Evolutionary conservation across 1,284 basidiomycete genomes (phyloP).

Genomic region (Baeospora myosura): DNA sequence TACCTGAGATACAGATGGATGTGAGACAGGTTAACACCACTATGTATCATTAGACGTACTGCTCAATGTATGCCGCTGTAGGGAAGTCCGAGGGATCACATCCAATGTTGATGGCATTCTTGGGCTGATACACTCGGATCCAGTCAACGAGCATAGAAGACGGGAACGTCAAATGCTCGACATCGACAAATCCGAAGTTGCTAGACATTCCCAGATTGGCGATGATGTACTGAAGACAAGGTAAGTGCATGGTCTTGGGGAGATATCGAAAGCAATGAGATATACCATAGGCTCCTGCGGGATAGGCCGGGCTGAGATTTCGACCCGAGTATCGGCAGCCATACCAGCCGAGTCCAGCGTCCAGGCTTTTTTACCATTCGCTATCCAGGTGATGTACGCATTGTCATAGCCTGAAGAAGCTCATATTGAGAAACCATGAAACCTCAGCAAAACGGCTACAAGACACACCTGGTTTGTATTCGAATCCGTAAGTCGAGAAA

Average conservation of each 20-base stretch:
- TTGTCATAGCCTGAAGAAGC: neutral
- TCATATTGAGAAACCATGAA: neutral
- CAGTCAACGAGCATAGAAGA: slow-evolving; percentile 56
- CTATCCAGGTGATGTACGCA: slow-evolving; percentile 59
- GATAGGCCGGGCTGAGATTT: slow-evolving; percentile 56
- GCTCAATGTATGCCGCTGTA: slow-evolving; percentile 51
- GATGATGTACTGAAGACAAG: slow-evolving; percentile 44
- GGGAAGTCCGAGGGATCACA: slow-evolving; percentile 66
- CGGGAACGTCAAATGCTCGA: slow-evolving; percentile 46
- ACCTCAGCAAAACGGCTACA: too few relatives aligned
- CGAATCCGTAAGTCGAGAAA: slow-evolving; percentile 2
- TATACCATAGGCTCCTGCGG: slow-evolving; percentile 60
- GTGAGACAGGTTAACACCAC: slow-evolving; percentile 19
- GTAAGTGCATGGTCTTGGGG: neutral
- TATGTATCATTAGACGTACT: slow-evolving; percentile 26
- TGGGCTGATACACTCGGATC: slow-evolving; percentile 63
- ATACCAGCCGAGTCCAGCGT: slow-evolving; percentile 54
- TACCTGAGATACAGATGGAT: neutral
- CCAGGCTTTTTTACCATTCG: slow-evolving; percentile 52
- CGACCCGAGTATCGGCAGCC: slow-evolving; percentile 41
- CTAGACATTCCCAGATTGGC: slow-evolving; percentile 61
- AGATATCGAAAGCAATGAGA: neutral
- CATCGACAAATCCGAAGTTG: slow-evolving; percentile 54
- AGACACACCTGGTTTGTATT: slow-evolving; percentile 4
- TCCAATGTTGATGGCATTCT: slow-evolving; percentile 50